Base-by-base conservation (phyloP, 495 filamentous ascomycete species). In the Immersiella caudata region DNA sequence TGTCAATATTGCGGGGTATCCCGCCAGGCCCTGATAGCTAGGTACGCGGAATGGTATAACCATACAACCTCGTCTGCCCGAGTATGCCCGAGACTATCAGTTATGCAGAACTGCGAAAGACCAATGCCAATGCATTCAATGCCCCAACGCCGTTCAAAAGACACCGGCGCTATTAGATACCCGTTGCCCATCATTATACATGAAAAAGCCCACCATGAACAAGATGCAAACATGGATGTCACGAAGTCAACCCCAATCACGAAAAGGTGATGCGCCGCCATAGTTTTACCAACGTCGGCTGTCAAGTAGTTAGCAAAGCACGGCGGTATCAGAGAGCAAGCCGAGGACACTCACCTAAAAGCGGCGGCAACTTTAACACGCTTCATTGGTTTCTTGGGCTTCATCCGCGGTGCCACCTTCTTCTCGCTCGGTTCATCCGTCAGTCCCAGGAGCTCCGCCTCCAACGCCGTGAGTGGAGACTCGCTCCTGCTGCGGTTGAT, bases 351-450 rank as follows among this genome's bases (percentile, higher is more conserved):
- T 65, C 65, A 77, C 75, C 62, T 69, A 52, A 72, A 77, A 11
- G 71, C 75, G 0, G 69, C 68, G 14, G 75, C 71, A 26, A 77
- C 75, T 36, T 77, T 72, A 8, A 67, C 61, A 5, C 70, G 55
- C 60, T 65, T 71, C 58, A 70, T 60, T 3, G 70, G 72, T 36
- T 73, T 73, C 67, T 73, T 67, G 24, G 22, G 49, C 71, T 73
- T 67, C 26, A n/a, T 24, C 26, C 25, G 20, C 50, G 67, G 69
- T 8, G 60, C 24, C 55, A 62, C 60, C 0, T 67, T 33, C 12
- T 73, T 67, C 26, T 36, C 59, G 20, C 40, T 46, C 16, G 67
- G 29, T 24, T 70, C 67, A n/a, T 68, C 66, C 5, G 60, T 49
- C 25, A 73, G 21, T 12, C 74, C 74, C 18, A 76, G 67, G 20